phyloP scores from a whole-genome alignment of 2,329 filamentous ascomycete genomes.

The Cladophialophora yegresii region DNA sequence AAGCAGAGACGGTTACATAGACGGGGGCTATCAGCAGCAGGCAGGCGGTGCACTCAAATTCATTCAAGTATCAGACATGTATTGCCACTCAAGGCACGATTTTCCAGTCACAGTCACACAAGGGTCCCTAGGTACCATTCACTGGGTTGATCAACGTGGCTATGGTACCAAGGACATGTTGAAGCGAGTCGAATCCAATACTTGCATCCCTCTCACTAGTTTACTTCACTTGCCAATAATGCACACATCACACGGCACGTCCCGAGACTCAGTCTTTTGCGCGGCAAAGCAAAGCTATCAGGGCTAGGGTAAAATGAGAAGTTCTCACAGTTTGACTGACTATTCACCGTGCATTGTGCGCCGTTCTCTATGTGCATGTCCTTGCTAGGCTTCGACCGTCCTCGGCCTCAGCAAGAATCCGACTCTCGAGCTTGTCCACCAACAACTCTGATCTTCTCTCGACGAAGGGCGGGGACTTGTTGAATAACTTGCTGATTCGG shows the following conservation, averaged over 20 bases:
- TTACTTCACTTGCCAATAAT: neutral
- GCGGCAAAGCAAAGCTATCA: neutral
- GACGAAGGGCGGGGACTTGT: neutral
- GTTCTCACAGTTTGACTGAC: neutral
- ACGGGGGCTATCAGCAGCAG: neutral
- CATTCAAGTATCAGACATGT: neutral
- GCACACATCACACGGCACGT: neutral
- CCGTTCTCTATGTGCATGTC: neutral
- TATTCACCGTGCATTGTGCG: neutral
- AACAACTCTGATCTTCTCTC: neutral
- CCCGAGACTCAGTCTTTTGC: neutral
- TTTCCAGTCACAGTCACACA: neutral
- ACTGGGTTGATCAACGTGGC: neutral
- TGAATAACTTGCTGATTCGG: neutral
- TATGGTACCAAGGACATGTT: neutral
- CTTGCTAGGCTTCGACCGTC: neutral
- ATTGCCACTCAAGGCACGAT: neutral
- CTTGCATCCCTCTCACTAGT: neutral
- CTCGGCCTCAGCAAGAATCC: neutral
- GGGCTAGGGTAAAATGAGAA: neutral
- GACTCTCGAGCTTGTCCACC: neutral
- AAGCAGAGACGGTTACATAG: constrained; percentile 4
- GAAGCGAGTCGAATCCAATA: neutral
- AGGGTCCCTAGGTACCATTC: neutral
- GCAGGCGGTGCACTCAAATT: neutral